phyloP scores from a whole-genome alignment of 345 rosid genomes.

The Citrus medica region DNA sequence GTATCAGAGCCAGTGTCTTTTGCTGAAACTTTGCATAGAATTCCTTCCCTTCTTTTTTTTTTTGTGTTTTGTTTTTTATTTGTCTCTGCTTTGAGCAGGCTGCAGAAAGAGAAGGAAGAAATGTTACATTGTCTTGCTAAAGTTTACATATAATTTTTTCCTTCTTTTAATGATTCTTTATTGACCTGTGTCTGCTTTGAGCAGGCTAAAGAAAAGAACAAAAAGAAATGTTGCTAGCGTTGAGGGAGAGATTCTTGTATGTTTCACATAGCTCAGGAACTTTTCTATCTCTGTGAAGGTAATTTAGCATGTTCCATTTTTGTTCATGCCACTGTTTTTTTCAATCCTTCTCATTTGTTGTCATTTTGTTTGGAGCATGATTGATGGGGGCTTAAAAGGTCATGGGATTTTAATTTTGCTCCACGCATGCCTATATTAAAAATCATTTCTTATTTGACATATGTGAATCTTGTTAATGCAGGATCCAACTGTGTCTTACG shows the following conservation, averaged over 20 bases:
- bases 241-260: not conserved
- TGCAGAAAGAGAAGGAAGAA: slow-evolving; percentile 8
- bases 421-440: not conserved
- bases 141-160: not conserved
- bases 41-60: not conserved
- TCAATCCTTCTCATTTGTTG: not conserved
- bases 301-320: not conserved
- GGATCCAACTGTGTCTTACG: not conserved
- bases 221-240: not conserved
- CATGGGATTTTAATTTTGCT: not conserved
- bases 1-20: not conserved
- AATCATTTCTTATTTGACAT: not conserved
- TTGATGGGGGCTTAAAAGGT: not conserved
- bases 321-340: not conserved
- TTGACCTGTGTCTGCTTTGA: not conserved
- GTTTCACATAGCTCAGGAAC: not conserved
- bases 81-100: slow-evolving; percentile 5
- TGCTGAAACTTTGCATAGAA: not conserved
- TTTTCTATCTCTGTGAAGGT: not conserved
- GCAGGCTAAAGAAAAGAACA: slow-evolving; percentile 14
- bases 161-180: not conserved
- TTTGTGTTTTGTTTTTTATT: not conserved
- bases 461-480: not conserved
- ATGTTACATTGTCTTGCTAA: not conserved
- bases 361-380: not conserved